Evolutionary conservation across 805 yeast genomes (phyloP), one percentile per base, ranked within the genome.

Genomic region (Candida ulmi): DNA sequence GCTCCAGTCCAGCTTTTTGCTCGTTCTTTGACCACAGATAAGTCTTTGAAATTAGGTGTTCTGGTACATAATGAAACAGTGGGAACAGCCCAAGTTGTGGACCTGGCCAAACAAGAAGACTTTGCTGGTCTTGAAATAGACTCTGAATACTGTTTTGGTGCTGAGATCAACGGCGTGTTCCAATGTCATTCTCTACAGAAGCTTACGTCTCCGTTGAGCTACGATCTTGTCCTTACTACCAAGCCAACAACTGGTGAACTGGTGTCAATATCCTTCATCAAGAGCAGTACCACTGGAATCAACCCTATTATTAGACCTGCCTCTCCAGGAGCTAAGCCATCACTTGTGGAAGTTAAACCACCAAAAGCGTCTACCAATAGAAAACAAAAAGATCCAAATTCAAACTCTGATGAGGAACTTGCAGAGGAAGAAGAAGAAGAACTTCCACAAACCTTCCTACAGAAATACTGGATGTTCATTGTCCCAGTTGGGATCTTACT

Each of bases 391-490:
- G n/a, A n/a, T n/a, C n/a, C n/a, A n/a, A n/a, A n/a, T n/a, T n/a
- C n/a, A n/a, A n/a, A 21, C 24, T 7, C 24, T 9, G 24, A 21
- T 26, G n/a, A 5, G 6, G 28, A 9, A 9, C 5, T 13, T 11
- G 28, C 29, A 30, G 17, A 12, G 11, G 39, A 38, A 24, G 40
- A 30, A 13, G 37, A 21, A 17, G 27, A 23, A 23, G 40, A 48
- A 45, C 29, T 32, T 2, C 61, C 61, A 25, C 58, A 63, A 38
- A 69, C 80, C 5, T 78, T 76, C 58, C 60, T 78, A 15, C 83
- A 78, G 52, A 71, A 72, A 54, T 72, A 79, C 58, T 79, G 84
- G 84, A 65, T 75, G 68, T 77, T 73, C 55, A 61, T 79, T 19
- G 75, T 75, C 8, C 76, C 79, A 2, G 74, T 75, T 12, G 44